phyloP scores from a whole-genome alignment of 495 filamentous ascomycete genomes.

The Pyronema domesticum region DNA sequence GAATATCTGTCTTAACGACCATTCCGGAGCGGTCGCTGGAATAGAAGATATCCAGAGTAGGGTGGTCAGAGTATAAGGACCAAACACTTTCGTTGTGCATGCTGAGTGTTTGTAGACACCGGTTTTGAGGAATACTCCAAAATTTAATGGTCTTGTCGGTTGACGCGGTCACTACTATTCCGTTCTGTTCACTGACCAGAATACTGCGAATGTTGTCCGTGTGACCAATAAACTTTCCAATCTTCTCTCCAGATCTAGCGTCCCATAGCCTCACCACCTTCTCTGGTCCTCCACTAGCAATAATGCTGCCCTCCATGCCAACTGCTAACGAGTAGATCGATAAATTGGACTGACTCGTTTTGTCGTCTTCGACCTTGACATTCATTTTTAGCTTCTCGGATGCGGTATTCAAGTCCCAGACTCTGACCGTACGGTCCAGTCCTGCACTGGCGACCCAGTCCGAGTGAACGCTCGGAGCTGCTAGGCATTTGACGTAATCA shows the following conservation, averaged over 20 bases:
- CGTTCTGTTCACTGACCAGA: conserved; percentile 68
- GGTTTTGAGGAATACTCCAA: conserved; percentile 84
- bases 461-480: conserved; percentile 47
- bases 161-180: conserved; percentile 84
- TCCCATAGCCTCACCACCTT: conserved; percentile 91
- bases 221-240: conserved; percentile 96
- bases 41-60: conserved; percentile 73
- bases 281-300: conserved; percentile 89
- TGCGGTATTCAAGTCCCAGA: conserved; percentile 82
- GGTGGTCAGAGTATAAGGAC: conserved; percentile 82
- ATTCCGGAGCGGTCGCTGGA: conserved; percentile 81
- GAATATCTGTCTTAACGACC: conserved; percentile 83
- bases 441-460: conserved; percentile 95
- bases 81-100: conserved; percentile 99
- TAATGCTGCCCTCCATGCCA: conserved; percentile 41
- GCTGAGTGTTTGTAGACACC: conserved; percentile 92
- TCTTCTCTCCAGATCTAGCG: conserved; percentile 65
- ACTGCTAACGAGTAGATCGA: conserved; percentile 82
- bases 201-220: conserved; percentile 89
- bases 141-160: conserved; percentile 95
- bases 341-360: conserved; percentile 57
- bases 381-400: conserved; percentile 75
- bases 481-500: conserved; percentile 91
- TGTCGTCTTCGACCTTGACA: conserved; percentile 47
- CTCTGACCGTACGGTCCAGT: conserved; percentile 71